Evolutionary conservation across 73 alveolate species (phyloP), one percentile per base, ranked within the genome.

Genomic region (Stentor roeselii): DNA sequence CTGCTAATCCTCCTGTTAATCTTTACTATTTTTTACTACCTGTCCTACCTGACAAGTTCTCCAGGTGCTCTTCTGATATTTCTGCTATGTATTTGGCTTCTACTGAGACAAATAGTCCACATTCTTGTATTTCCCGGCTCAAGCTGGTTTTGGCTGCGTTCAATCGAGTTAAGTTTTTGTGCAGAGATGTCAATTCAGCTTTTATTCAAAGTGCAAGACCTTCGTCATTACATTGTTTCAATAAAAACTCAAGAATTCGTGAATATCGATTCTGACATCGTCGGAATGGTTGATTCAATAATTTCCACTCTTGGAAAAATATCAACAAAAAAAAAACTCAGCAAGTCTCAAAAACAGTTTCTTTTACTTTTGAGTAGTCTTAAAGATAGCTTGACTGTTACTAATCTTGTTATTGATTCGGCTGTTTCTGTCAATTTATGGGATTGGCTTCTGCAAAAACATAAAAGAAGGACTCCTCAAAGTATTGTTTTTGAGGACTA

Each of bases 41-140:
- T 67, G 41, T 67, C 80, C 80, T 67, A 67, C 41, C 37, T 67
- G 0, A 67, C 34, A 14, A 67, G 42, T 30, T 67, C 37, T 1
- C 41, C 41, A 21, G 80, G 80, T 1, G 21, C 80, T 30, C 37
- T 67, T 67, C 21, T 67, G 42, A 15, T 67, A 11, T 67, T 67
- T 32, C 21, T 67, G 14, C 11, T 67, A 14, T 30, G 27, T n/a
- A 14, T 67, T 21, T 67, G 80, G 37, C 37, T 67, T 21, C 60
- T 86, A 42, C 78, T 86, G 15, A 75, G 83, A 36, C 42, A 59
- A 76, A 42, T 59, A 2, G 88, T 59, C 21, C 75, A 86, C 59
- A 60, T 80, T 60, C 82, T 86, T 36, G 91, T 85, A 11, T 85
- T 85, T 58, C 91, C 91, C 15, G 91, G 91, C 2, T 83, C 92